phyloP scores from a whole-genome alignment of 805 yeast genomes.

The Barnettozyma siamensis region DNA sequence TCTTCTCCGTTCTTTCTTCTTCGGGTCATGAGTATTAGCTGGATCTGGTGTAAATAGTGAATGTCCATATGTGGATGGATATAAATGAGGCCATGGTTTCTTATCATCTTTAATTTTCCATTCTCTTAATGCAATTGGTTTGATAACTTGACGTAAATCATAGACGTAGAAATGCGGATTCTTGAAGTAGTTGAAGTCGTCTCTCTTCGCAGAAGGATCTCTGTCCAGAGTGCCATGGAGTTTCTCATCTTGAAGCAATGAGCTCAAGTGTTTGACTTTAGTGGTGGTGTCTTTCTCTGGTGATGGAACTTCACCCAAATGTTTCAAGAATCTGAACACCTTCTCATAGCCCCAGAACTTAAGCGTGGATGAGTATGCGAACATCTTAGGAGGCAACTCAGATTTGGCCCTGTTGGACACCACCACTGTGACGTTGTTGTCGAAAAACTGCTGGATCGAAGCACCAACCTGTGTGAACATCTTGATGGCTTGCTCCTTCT shows the following conservation, averaged over 20 bases:
- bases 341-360: constrained; percentile 89
- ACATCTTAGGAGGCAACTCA: constrained; percentile 48
- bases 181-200: constrained; percentile 77
- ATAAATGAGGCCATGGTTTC: constrained; percentile 52
- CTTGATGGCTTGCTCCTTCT: constrained; percentile 29
- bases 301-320: constrained; percentile 41
- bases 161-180: constrained; percentile 71
- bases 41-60: constrained; percentile 67
- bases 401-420: constrained; percentile 56
- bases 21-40: constrained; percentile 32
- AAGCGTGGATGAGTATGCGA: constrained; percentile 24
- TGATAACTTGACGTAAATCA: constrained; percentile 69
- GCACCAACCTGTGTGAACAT: constrained; percentile 41
- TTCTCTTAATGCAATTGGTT: constrained; percentile 80
- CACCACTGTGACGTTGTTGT: constrained; percentile 60
- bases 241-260: constrained; percentile 77
- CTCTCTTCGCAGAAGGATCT: constrained; percentile 79
- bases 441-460: constrained; percentile 52
- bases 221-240: constrained; percentile 82
- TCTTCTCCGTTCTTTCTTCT: constrained; percentile 30
- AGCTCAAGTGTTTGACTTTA: constrained; percentile 38
- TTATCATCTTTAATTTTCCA: constrained; percentile 45
- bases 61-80: constrained; percentile 65
- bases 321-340: constrained; percentile 69
- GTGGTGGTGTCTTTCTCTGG: constrained; percentile 16